Base-by-base conservation (phyloP, 805 yeast genomes). In the Starmerella bombi region DNA sequence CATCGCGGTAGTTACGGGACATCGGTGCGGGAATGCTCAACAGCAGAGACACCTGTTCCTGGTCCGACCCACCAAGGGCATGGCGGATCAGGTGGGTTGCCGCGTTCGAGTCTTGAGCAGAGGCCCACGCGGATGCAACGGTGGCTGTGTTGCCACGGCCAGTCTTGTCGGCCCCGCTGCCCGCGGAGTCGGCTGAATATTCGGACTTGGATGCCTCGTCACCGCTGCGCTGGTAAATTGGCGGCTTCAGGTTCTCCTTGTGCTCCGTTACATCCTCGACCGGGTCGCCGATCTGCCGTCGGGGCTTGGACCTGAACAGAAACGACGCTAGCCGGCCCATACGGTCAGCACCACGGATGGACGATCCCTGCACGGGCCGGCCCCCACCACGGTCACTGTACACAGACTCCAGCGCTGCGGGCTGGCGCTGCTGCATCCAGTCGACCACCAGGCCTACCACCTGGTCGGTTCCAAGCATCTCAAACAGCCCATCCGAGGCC, bases 401-500 rank as follows among this genome's bases (percentile, higher is more conserved):
- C 14, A 47, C 31, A 2, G 43, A 6, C 32, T 41, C 38, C 20
- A 52, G 39, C 5, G 41, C 33, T 9, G 42, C 38, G 7, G 80
- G 67, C 48, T 75, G 71, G 52, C 80, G 75, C 45, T 71, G 69
- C 52, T 82, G 84, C 73, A 84, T 75, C 98, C 98, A 91, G 57
- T 79, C 79, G 15, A 83, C 91, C 20, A 91, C 98, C 34, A 91
- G 66, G 3, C 86, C 85, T 14, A 85, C 88, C 41, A 88, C 84
- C 57, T 91, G 95, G 55, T 84, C 95, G 59, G 86, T 86, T 17
- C 88, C 73, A 42, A 91, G 67, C 73, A 88, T 71, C 59, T 91
- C 98, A 60, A 78, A 91, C 38, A 91, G 66, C 0, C 98, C 98
- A 62, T 91, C 98, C 17, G 93, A 77, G 0, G 88, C 98, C 72